phyloP scores from a whole-genome alignment of 2,329 filamentous ascomycete genomes.

The Pseudopyrenochaeta lycopersici region DNA sequence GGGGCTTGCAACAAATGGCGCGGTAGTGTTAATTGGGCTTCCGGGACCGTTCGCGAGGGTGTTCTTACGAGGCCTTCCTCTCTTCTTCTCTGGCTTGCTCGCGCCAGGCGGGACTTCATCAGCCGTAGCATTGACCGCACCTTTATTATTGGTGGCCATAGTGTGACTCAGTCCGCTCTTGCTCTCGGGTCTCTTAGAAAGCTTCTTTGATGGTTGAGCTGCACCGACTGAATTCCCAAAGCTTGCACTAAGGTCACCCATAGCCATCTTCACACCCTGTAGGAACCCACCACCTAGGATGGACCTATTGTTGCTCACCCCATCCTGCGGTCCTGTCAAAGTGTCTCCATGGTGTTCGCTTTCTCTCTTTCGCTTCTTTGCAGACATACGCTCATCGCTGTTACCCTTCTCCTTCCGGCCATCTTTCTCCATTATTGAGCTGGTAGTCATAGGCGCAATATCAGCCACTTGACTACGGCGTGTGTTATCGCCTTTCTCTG shows the following conservation, averaged over 20 bases:
- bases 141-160: neutral
- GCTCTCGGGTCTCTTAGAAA: conserved; percentile 3
- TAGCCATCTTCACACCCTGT: conserved; percentile 11
- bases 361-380: conserved; percentile 30
- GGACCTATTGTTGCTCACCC: neutral
- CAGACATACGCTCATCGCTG: conserved; percentile 4
- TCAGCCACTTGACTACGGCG: conserved; percentile 1
- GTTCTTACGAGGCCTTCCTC: neutral
- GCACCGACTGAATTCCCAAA: conserved; percentile 4
- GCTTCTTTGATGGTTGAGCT: conserved; percentile 1
- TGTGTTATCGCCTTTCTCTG: neutral
- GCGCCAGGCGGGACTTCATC: neutral
- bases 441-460: conserved; percentile 7
- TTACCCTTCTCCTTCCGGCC: conserved; percentile 11
- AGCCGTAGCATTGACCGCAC: neutral
- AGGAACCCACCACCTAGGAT: conserved; percentile 15
- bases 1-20: neutral
- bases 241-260: conserved; percentile 13
- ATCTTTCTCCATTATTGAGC: conserved; percentile 8
- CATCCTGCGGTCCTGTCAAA: neutral
- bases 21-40: neutral
- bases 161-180: conserved; percentile 8
- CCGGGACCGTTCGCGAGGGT: neutral
- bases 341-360: conserved; percentile 2
- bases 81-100: neutral